Base-by-base conservation (phyloP, 2,329 filamentous ascomycete genomes). In the Trichoderma oligosporum region DNA sequence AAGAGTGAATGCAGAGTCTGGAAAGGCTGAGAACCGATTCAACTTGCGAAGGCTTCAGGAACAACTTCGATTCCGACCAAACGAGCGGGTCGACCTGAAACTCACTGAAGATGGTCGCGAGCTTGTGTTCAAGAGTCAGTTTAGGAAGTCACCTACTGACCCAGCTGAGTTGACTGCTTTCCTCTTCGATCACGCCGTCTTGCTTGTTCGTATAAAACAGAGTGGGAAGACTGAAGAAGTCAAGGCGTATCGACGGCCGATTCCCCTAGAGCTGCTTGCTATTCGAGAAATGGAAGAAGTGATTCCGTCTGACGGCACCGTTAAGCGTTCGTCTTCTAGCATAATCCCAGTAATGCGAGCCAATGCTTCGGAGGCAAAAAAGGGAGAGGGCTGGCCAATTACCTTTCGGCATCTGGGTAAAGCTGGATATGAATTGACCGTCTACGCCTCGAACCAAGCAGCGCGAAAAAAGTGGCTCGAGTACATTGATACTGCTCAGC, bases 231-330 rank as follows among this genome's bases (percentile, higher is more conserved):
- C 84, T 41, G 94, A 99, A 71, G 93, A 97, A 69, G 87, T 95
- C 61, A 94, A 95, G 70, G 94, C 96, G 0, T 97, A 97, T 73
- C 85, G 91, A 66, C 90, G 85, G 61, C 94, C 94, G 1, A 99
- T 99, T 63, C 94, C 94, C 12, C 77, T 99, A 29, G 94, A 99
- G 70, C 80, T 99, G 6, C 80, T 99, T 14, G 86, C 94, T 22
- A 97, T 99, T 64, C 87, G 88, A 53, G 93, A 97, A 70, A 97
- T 99, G 93, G 93, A 97, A 53, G 91, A 97, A 70, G 86, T 97
- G 27, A 89, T 96, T 39, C 92, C 92, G 3, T 86, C 83, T 61
- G 74, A 86, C 47, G 91, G 91, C 22, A 80, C 91, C 44, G 79
- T 91, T 31, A 97, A 96, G 75, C 82, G 94, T 51, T 87, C 92